phyloP scores from a whole-genome alignment of 352 stramenopile genomes.

The Pythium aphanidermatum region DNA sequence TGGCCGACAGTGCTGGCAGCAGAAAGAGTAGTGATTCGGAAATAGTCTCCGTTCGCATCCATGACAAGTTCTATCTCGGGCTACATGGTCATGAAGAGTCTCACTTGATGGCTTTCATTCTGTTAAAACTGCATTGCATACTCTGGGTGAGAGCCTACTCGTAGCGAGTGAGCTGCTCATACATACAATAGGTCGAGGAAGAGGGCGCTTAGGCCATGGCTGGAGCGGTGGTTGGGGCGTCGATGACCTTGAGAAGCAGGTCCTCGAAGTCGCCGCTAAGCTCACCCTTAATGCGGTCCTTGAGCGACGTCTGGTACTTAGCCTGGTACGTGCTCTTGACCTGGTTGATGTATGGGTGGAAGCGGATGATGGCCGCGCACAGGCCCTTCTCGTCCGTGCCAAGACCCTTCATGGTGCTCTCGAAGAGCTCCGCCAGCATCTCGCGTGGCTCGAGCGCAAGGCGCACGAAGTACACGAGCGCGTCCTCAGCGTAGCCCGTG shows the following conservation, averaged over 20 bases:
- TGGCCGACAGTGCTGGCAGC: too few species aligned
- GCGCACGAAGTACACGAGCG: constrained; percentile 58
- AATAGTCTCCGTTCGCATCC: too few species aligned
- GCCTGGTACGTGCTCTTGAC: constrained; percentile 25
- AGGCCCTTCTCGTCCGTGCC: constrained; percentile 33
- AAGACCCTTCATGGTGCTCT: constrained; percentile 32
- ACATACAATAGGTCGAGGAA: too few species aligned
- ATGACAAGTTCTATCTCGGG: too few species aligned
- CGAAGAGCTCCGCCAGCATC: constrained; percentile 23
- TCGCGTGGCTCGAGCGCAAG: constrained; percentile 45
- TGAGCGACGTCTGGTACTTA: constrained; percentile 29
- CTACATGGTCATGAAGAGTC: too few species aligned
- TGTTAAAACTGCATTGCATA: too few species aligned
- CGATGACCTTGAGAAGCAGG: constrained; percentile 25
- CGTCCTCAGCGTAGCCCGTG: constrained; percentile 43
- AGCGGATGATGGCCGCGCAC: constrained; percentile 24
- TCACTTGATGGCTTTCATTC: too few species aligned
- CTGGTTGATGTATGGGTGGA: constrained; percentile 18
- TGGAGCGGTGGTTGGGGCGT: too few species aligned
- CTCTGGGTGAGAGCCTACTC: too few species aligned
- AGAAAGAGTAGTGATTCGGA: too few species aligned
- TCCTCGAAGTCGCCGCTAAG: constrained; percentile 25
- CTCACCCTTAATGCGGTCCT: constrained; percentile 33
- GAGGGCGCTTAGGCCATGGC: too few species aligned
- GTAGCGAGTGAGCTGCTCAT: too few species aligned